Evolutionary conservation across 1,284 basidiomycete species (phyloP), one percentile per base, ranked within the genome.

Genomic region (Bondarzewia mesenterica): DNA sequence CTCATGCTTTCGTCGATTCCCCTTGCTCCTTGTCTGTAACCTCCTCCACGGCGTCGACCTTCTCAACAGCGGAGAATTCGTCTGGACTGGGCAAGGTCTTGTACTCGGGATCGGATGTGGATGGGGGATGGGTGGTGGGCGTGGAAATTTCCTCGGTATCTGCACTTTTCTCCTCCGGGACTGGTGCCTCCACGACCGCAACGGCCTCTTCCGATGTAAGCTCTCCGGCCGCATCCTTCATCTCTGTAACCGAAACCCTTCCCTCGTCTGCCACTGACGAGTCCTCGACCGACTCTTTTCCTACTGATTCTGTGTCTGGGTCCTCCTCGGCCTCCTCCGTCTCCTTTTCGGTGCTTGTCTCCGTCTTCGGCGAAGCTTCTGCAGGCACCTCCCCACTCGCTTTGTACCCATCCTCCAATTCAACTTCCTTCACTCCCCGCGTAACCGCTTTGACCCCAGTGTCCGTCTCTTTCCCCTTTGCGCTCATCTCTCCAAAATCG

Each of bases 391-490:
- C 43, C 29, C n/a, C 42, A n/a, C 25, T 23, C 42, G 10, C 25
- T 8, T 43, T 12, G 22, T 43, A 47, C 50, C 32, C 37, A 44
- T 36, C 51, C 42, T 46, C 43, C 25, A 58, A 46, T 18, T 49
- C 59, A 2, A 69, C 37, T 71, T 76, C 72, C 57, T 77, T 75
- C 5, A 72, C 71, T 0, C 59, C 62, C 22, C 62, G 57, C 20
- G 57, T 49, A 40, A 23, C 50, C 35, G 51, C 52, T 50, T 42
- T 52, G 47, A n/a, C 40, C 27, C 42, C 49, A 52, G 36, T 52
- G 48, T 52, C 52, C 8, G 44, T 46, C 49, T 57, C 55, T 42
- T 59, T 60, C 18, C 50, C 49, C 49, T 50, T 50, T 22, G 50
- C 55, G 43, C 50, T 52, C 39, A 49, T 49, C 49, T 50, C 60